phyloP scores from a whole-genome alignment of 768 basidiomycete genomes.

The Termitomyces sp. region DNA sequence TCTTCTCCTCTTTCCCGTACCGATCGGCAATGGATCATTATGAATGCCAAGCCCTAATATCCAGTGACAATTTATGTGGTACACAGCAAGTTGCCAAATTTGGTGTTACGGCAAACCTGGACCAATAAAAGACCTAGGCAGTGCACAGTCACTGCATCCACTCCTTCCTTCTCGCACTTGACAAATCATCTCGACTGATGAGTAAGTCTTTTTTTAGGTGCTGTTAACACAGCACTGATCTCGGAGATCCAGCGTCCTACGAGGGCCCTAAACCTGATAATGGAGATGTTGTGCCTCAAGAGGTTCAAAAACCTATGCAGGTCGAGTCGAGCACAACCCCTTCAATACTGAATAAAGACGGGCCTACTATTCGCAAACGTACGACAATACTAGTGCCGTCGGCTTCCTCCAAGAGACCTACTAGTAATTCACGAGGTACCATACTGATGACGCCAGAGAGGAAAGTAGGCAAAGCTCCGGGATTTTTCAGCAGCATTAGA shows the following conservation, averaged over 20 bases:
- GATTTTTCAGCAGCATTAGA: slow-evolving; percentile 41
- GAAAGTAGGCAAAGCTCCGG: slow-evolving; percentile 43
- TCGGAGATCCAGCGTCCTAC: not conserved
- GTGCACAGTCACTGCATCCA: not conserved
- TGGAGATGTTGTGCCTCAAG: not conserved
- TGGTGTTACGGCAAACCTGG: too few relatives aligned
- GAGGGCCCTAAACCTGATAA: slow-evolving; percentile 2
- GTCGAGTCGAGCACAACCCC: not conserved
- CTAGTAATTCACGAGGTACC: too few relatives aligned
- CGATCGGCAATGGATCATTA: too few relatives aligned
- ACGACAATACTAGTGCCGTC: slow-evolving; percentile 1
- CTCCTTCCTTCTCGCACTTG: not conserved
- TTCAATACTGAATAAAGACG: not conserved
- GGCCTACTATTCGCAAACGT: slow-evolving; percentile 9
- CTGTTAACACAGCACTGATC: not conserved
- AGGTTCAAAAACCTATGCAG: not conserved
- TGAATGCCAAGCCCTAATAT: too few relatives aligned
- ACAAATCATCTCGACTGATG: not conserved
- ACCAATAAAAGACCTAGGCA: too few relatives aligned
- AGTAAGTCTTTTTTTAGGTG: not conserved
- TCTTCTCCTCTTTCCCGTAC: too few relatives aligned
- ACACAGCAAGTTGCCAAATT: too few relatives aligned
- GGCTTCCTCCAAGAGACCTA: not conserved
- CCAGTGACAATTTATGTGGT: too few relatives aligned
- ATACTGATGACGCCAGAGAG: slow-evolving; percentile 34